Percentiles rank a stretch among this genome's conserved stretches.
Conservation (phyloP, 2,329 filamentous ascomycete species). For the Seiridium unicorne region DNA sequence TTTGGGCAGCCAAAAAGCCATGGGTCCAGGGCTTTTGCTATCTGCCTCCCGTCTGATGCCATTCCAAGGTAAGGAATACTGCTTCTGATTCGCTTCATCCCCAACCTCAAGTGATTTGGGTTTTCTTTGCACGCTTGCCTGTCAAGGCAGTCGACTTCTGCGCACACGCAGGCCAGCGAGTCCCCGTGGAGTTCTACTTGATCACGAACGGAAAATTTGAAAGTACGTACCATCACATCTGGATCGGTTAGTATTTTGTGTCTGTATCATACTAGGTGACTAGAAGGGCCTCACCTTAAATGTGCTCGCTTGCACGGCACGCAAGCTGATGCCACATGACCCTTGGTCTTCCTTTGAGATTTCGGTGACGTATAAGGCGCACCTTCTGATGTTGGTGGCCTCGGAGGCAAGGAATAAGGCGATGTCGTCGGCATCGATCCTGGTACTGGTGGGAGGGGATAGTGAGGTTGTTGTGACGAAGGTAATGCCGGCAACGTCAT, state of each 20-base stretch:
- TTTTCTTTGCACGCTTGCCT: no score
- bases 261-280: neutral
- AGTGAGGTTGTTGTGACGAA: slow-evolving; percentile 33
- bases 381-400: slow-evolving; percentile 40
- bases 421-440: slow-evolving; percentile 27
- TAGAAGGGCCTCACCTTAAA: slow-evolving; percentile 54
- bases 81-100: no score
- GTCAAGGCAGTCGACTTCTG: no score
- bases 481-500: slow-evolving; percentile 31
- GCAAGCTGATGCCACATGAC: slow-evolving; percentile 81
- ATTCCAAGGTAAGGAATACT: no score
- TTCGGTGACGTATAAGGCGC: slow-evolving; percentile 55
- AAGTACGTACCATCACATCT: slow-evolving; percentile 65
- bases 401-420: slow-evolving; percentile 25
- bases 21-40: no score
- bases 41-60: no score
- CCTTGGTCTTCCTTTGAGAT: slow-evolving; percentile 68
- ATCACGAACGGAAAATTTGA: neutral
- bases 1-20: no score
- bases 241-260: slow-evolving; percentile 28
- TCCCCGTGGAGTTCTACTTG: no score
- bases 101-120: no score
- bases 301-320: slow-evolving; percentile 85
- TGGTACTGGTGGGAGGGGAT: slow-evolving; percentile 30
- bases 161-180: no score